Percentiles rank a stretch among this genome's conserved stretches.
phyloP scores from a whole-genome alignment of 1,284 basidiomycete species.

The Bondarzewia mesenterica region DNA sequence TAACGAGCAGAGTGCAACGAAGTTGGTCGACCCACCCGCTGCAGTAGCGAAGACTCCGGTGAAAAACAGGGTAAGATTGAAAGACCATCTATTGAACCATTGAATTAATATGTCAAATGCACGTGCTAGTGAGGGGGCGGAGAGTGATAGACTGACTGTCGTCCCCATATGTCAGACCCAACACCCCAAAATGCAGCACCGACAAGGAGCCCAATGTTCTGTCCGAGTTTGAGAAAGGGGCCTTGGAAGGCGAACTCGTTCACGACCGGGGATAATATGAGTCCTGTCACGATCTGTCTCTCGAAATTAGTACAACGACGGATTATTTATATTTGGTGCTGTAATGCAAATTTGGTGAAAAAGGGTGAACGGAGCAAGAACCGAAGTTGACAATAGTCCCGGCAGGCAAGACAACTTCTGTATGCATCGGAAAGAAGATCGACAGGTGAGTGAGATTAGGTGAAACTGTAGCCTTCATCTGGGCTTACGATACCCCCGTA shows the following conservation, averaged over 20 bases:
- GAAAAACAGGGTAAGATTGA: conserved; percentile 70
- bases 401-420: no score
- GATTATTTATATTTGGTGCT: neutral
- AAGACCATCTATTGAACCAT: conserved; percentile 45
- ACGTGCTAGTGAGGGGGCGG: neutral
- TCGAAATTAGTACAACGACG: neutral
- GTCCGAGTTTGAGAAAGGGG: conserved; percentile 46
- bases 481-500: no score
- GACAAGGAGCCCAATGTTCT: conserved; percentile 54
- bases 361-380: no score
- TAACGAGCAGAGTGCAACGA: conserved; percentile 42
- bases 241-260: conserved; percentile 46
- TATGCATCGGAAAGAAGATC: no score
- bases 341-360: no score
- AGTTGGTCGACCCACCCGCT: conserved; percentile 51
- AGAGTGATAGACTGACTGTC: conserved; percentile 33
- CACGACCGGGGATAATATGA: conserved; percentile 47
- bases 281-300: conserved; percentile 41
- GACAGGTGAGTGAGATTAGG: no score
- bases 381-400: no score
- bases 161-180: conserved; percentile 53
- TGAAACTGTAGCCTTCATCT: no score
- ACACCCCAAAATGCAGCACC: conserved; percentile 60
- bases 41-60: conserved; percentile 59
- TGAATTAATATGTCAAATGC: conserved; percentile 1